Base-by-base conservation (phyloP, 202 grass and related monocot genomes). In the Schoenoplectus tabernaemontani region DNA sequence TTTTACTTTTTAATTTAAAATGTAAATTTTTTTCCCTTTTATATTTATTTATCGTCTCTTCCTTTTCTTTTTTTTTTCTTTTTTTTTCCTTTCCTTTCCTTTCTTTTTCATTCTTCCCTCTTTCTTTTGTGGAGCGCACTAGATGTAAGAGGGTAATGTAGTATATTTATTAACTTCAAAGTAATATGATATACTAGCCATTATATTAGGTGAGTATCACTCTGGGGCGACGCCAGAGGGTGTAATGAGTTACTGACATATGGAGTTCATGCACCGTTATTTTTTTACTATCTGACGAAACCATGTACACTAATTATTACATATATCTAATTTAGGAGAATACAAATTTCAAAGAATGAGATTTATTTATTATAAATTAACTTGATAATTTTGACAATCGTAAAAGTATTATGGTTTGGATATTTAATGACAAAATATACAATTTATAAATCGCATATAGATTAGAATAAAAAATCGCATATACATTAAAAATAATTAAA, bases 221-320 rank as follows among this genome's bases (percentile, higher is more conserved):
- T 33, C 1, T 53, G 42, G 24, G 15, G 34, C 12, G 6, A 24
- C 6, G 15, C 46, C 44, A 54, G 24, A 51, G 15, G 26, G 70
- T 54, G 70, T 74, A 28, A 53, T n/a, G 70, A 74, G 24, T 74
- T 36, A 74, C 70, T 74, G 70, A 54, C 70, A 74, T n/a, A 10
- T n/a, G 70, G 24, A 47, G 4, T 24, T 13, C 68, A 72, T 30
- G 43, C 43, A 54, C 38, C 38, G 1, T 24, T 42, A 43, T 68
- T 43, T 68, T 32, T 61, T 10, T 57, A 22, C 22, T 22, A 57
- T 3, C 23, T 28, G 10, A 61, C 32, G 4, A 61, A 32, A 60
- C 30, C 1, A 59, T 59, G 2, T 59, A 24, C 22, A 11, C 9
- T n/a, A n/a, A n/a, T n/a, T n/a, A n/a, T 59, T 57, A 8, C 54